These are phyloP conservation scores for Xenoacremonium recifei DNA, from an alignment of 2,329 filamentous ascomycete genomes.

Conservation along the genomic window DNA sequence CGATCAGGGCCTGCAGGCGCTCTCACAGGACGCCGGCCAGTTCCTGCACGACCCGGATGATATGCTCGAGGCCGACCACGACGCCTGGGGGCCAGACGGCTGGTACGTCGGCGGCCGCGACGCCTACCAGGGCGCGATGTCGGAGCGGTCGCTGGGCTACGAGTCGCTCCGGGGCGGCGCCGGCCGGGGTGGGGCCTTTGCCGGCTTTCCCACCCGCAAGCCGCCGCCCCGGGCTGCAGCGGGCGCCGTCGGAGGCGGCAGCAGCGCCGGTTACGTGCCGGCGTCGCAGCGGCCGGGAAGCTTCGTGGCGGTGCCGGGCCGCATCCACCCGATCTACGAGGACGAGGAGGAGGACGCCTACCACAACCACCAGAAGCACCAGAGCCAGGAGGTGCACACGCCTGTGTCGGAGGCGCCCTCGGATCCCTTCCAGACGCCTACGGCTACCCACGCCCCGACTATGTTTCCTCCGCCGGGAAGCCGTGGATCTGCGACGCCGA, in stretches of 20 bases:
- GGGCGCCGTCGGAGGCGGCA: no score
- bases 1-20: conserved; percentile 46
- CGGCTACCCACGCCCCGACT: conserved; percentile 15
- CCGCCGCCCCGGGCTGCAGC: conserved; percentile 28
- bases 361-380: conserved; percentile 25
- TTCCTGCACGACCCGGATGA: conserved; percentile 45
- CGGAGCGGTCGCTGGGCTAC: conserved; percentile 47
- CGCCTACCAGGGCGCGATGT: conserved; percentile 40
- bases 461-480: conserved; percentile 27
- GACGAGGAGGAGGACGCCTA: conserved; percentile 52
- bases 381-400: conserved; percentile 28
- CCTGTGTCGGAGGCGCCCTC: conserved; percentile 37
- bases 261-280: conserved; percentile 31
- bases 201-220: conserved; percentile 31
- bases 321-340: conserved; percentile 59
- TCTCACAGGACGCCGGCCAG: conserved; percentile 48
- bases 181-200: conserved; percentile 17
- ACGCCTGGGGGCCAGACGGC: conserved; percentile 26
- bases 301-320: conserved; percentile 33
- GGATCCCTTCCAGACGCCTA: conserved; percentile 52
- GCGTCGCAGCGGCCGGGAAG: conserved; percentile 26
- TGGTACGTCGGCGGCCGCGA: conserved; percentile 49
- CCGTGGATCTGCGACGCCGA: conserved; percentile 37
- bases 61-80: conserved; percentile 43
- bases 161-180: conserved; percentile 45